Conservation (phyloP, 495 filamentous ascomycete genomes). For the Thermothielavioides terrestris region DNA sequence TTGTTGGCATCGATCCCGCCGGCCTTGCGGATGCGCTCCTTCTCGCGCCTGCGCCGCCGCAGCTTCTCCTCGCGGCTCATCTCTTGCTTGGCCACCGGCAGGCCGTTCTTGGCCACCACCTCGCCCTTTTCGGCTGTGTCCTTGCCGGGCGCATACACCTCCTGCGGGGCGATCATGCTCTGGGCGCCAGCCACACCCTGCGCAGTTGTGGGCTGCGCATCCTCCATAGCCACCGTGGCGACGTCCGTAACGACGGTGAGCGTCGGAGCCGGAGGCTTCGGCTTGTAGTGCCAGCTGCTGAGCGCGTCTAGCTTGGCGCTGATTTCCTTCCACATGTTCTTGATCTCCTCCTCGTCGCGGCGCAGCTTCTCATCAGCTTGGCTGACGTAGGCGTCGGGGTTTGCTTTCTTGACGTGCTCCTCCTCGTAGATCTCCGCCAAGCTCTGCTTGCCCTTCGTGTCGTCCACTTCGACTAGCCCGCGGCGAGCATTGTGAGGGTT, state of each 20-base stretch:
- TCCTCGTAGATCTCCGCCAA: constrained; percentile 92
- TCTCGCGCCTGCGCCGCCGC: constrained; percentile 65
- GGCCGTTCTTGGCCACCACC: constrained; percentile 70
- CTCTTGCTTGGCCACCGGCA: constrained; percentile 74
- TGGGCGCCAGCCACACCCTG: constrained; percentile 63
- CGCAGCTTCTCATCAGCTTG: constrained; percentile 69
- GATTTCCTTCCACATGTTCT: constrained; percentile 73
- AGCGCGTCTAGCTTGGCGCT: constrained; percentile 75
- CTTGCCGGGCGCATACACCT: constrained; percentile 77
- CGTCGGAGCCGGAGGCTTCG: constrained; percentile 65
- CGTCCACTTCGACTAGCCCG: constrained; percentile 70
- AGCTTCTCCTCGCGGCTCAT: constrained; percentile 85
- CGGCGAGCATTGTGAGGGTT: constrained; percentile 48
- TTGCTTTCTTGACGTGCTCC: constrained; percentile 69
- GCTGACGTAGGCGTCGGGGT: constrained; percentile 73
- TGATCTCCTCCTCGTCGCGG: constrained; percentile 80
- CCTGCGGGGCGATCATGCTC: constrained; percentile 83
- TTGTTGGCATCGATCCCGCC: constrained; percentile 40
- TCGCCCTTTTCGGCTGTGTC: constrained; percentile 57
- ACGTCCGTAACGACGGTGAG: constrained; percentile 85
- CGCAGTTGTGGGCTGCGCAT: constrained; percentile 76
- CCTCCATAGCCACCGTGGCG: constrained; percentile 86
- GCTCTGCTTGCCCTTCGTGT: constrained; percentile 75
- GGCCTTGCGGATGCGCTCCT: constrained; percentile 68
- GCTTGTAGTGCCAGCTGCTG: constrained; percentile 92